Evolutionary conservation across 163 green algal genomes (phyloP), one percentile per base, ranked within the genome.

Genomic region (Picocystis sp.): DNA sequence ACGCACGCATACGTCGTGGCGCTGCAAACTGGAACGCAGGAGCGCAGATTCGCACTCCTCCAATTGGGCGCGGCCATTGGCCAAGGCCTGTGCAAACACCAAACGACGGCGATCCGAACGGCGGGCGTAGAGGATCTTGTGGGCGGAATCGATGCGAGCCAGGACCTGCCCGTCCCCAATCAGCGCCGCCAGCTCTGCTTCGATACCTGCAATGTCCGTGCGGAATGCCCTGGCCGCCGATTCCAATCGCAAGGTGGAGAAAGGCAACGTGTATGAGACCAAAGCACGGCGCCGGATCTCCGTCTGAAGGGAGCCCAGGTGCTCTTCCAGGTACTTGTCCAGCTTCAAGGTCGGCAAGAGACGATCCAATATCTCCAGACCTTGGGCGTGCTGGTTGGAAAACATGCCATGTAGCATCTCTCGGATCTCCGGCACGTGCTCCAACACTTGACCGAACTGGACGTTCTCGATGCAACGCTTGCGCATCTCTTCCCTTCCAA

Each of bases 401-500:
- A 34, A 67, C 43, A 77, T 76, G 53, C 68, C 55, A 10, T 73
- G 23, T 13, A 78, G 63, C 35, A 71, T 43, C 43, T 76, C 67
- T 33, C 70, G 59, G 17, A 78, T 45, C n/a, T 72, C 59, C 11
- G 63, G 55, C 49, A 72, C 58, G 6, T 66, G 50, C 63, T 73
- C 62, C 11, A 75, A 46, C 22, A 72, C 55, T n/a, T 69, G 62
- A 15, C 66, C 62, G 55, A 77, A 77, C 14, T 55, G 55, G 21
- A 70, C 42, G 14, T 60, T 62, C 43, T 74, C 55, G 29, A 84
- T 66, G 34, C 81, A 47, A 29, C 47, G 17, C 11, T 56, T 43
- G 25, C 70, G 62, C 45, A 94, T 69, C 64, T 94, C 83, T 0
- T 25, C 22, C 0, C 87, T 72, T 50, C 86, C 72, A 62, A 94